Evolutionary conservation across 1,284 basidiomycete genomes (phyloP), one percentile per base, ranked within the genome.

Genomic region (Ganoderma resinaceum): DNA sequence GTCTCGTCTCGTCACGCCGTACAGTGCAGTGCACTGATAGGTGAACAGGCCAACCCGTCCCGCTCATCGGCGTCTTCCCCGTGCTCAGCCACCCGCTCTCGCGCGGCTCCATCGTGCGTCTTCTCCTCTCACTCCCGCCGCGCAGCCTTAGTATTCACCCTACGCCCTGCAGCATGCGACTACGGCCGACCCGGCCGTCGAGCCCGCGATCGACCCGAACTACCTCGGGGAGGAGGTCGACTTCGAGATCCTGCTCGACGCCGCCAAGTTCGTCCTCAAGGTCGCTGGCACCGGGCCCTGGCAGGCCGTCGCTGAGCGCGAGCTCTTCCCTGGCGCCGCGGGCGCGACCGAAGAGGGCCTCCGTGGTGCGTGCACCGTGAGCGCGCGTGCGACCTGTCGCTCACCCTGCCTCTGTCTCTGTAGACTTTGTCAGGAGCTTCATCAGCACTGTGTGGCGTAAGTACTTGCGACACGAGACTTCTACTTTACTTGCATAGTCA

Each of bases 211-310:
- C 37, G 81, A 85, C 66, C 84, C 84, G 58, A 78, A 78, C 67
- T 83, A 82, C 74, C 82, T 85, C 70, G 79, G 77, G 49, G 76
- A 83, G 46, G 75, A 79, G 46, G 78, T 82, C 70, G 77, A 80
- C 52, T 59, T 78, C 35, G 70, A 79, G 43, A 75, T 80, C 26
- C 74, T 85, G 33, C 72, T 84, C 38, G 82, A 85, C 66, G 76
- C 77, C 9, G 74, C 82, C 72, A 83, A 84, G 67, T 82, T 81
- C 75, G 76, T 80, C 16, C 62, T 72, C 9, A 72, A 72, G 53
- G 61, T 69, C 16, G 29, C 65, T 20, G 35, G 65, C 2, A 63
- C 66, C 9, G 55, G 20, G 11, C 63, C 68, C 1, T 70, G 70
- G 67, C 64, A 62, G 37, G 60, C 29, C 14, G 33, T 71, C n/a